Base-by-base conservation (phyloP, 495 filamentous ascomycete species). In the Chaetomium cochliodes region DNA sequence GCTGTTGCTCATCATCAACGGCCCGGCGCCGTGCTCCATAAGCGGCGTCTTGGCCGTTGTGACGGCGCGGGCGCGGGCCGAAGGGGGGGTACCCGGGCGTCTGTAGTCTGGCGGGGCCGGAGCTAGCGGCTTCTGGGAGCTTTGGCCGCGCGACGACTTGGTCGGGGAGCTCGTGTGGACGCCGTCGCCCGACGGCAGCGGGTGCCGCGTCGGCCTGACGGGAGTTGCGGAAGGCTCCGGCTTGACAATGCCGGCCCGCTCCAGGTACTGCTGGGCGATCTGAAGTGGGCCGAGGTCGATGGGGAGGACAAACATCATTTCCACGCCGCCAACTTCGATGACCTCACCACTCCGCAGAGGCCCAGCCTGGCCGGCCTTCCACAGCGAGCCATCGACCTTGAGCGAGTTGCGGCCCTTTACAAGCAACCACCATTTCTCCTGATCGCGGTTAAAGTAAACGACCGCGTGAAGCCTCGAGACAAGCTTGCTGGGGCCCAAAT, bases 301-400 rank as follows among this genome's bases (percentile, higher is more conserved):
- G n/a, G 94, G 92, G 26, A 93, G 83, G 20, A 97, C 89, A 78
- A 98, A 98, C 85, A 98, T 92, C 94, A 98, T 98, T 78, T 98
- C 92, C 7, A 91, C 87, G 52, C 92, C 92, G 64, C 87, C 89
- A 74, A 97, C 88, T 69, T 96, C 91, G 60, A 98, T 88, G 56
- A 98, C 89, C 72, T 91, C 86, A 39, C 94, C 94, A 72, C 91
- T 93, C 22, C 84, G 82, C 41, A 98, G 82, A 22, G 84, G 76
- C 28, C 84, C 82, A 28, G 85, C 82, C 46, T 86, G 79, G 37
- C 87, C 88, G 57, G 85, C 82, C 70, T 87, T 89, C 46, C 94
- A 79, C 20, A 81, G 75, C 16, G 73, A 65, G 63, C 91, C 89
- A 72, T 98, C 89, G 15, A 97, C 78, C 67, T 88, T 90, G 20